These are phyloP conservation scores for Pseudogymnoascus sp. DNA, from an alignment of 2,329 filamentous ascomycete genomes.

Conservation along the genomic window DNA sequence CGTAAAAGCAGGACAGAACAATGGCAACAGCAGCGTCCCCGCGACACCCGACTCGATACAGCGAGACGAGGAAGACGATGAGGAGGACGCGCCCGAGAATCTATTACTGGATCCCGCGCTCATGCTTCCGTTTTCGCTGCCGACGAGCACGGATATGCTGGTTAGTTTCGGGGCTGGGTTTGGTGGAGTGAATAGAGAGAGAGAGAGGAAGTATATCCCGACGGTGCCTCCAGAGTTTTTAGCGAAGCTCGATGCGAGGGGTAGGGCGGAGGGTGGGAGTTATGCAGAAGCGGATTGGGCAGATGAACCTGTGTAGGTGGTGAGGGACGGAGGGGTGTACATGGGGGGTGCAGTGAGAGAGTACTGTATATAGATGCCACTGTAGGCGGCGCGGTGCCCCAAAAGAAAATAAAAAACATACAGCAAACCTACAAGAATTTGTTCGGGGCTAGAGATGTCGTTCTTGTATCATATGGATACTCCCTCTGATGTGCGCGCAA, in stretches of 20 bases:
- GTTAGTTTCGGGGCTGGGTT: constrained; percentile 92
- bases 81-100: constrained; percentile 63
- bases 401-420: neutral
- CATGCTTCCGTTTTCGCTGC: constrained; percentile 91
- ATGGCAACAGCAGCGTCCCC: constrained; percentile 35
- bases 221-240: constrained; percentile 92
- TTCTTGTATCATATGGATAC: neutral
- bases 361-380: neutral
- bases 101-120: constrained; percentile 81
- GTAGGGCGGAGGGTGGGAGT: neutral
- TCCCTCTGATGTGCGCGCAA: neutral
- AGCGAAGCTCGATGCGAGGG: constrained; percentile 65
- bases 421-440: neutral
- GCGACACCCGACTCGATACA: constrained; percentile 30
- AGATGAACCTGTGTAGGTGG: constrained; percentile 1
- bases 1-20: constrained; percentile 26
- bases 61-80: constrained; percentile 36
- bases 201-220: constrained; percentile 91
- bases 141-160: constrained; percentile 95
- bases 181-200: constrained; percentile 82
- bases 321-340: neutral
- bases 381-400: neutral
- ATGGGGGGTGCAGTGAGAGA: neutral
- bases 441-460: too few relatives aligned
- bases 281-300: constrained; percentile 1